Evolutionary conservation across 2,329 filamentous ascomycete genomes (phyloP).

Genomic region (Aaosphaeria arxii): DNA sequence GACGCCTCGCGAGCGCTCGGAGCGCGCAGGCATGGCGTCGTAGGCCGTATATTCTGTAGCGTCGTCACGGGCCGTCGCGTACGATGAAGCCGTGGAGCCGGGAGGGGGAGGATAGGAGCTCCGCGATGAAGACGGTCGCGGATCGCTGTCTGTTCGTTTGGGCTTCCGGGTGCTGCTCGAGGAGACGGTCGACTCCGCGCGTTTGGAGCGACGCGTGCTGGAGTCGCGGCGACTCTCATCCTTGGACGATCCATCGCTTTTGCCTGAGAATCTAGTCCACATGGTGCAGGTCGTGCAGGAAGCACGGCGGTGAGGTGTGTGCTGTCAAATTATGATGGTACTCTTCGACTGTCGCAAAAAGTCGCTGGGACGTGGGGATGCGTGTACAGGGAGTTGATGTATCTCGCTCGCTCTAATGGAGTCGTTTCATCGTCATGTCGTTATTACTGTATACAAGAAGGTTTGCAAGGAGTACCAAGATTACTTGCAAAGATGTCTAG

Average conservation of each 20-base stretch:
- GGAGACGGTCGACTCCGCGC: slow-evolving; percentile 36
- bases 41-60: slow-evolving; percentile 11
- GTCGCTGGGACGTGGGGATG: slow-evolving; percentile 7
- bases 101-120: slow-evolving; percentile 20
- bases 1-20: slow-evolving; percentile 25
- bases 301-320: slow-evolving; percentile 6
- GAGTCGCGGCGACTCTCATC: slow-evolving; percentile 20
- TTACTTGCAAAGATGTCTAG: slow-evolving; percentile 11
- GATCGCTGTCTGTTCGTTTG: slow-evolving; percentile 16
- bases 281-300: slow-evolving; percentile 15
- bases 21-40: slow-evolving; percentile 22
- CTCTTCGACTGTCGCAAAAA: slow-evolving; percentile 13
- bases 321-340: slow-evolving; percentile 6
- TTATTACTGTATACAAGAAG: slow-evolving; percentile 18
- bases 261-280: slow-evolving; percentile 39
- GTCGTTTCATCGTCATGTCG: slow-evolving; percentile 27
- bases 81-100: slow-evolving; percentile 35
- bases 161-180: slow-evolving; percentile 32
- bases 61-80: slow-evolving; percentile 34
- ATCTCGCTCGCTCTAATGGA: slow-evolving; percentile 7
- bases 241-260: slow-evolving; percentile 33
- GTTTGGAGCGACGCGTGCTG: slow-evolving; percentile 27
- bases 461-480: slow-evolving; percentile 4
- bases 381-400: slow-evolving; percentile 10
- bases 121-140: slow-evolving; percentile 13